Evolutionary conservation across 1,284 basidiomycete genomes (phyloP), one percentile per base, ranked within the genome.

Genomic region (Inonotus obliquus): DNA sequence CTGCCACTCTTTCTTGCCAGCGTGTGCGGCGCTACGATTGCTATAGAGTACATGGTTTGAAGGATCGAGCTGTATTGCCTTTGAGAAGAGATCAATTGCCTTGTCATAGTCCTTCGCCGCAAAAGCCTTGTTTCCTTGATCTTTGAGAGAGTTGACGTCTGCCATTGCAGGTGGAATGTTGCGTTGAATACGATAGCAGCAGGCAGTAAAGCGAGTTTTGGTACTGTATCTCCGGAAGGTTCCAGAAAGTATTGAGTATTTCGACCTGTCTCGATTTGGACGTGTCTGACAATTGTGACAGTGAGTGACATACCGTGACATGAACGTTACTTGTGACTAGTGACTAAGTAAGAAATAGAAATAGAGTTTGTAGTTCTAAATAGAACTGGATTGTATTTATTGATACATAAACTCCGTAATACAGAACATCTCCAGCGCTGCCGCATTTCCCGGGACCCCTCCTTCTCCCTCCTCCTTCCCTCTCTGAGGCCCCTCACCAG

Each of bases 91-190:
- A 68, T 87, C 81, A 77, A 96, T 93, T 10, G 96, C 96, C 65
- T 84, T 86, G 75, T 92, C 87, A 76, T 91, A 98, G 71, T 97
- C 86, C 75, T 96, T 98, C 60, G 93, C 92, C 38, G 91, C 81
- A 78, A 98, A 98, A 44, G 93, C 93, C 74, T 96, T 96, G 84
- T 98, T 98, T 71, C 96, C 96, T 73, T 89, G 85, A 70, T 94
- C 91, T 81, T 98, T 97, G 71, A 95, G 81, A 65, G 85, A 76
- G 73, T 78, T 64, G 41, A 57, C 62, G 62, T 63, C 62, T 57
- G 62, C 11, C 62, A 63, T 63, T 38, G n/a, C 25, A 25, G 47
- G 19, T 17, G 23, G 55, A 19, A 38, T 21, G 14, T n/a, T n/a
- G n/a, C n/a, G n/a, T n/a, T 7, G 47, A 45, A 49, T 49, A 49